Percentiles rank a stretch among this genome's conserved stretches.
Conservation (phyloP, 2,329 filamentous ascomycete species). For the Periconia macrospinosa region DNA sequence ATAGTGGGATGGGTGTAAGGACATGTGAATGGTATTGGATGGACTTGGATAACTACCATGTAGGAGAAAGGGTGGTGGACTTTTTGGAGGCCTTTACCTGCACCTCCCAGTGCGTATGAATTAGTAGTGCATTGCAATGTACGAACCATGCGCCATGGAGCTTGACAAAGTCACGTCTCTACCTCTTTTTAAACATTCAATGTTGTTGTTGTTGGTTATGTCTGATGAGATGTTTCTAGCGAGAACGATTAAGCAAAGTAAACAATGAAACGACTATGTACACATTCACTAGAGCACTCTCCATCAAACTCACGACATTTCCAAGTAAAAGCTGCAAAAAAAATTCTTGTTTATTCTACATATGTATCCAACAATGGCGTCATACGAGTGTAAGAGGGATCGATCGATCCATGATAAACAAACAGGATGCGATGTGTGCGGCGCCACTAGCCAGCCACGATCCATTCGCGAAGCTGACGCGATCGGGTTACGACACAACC, state of each 20-base stretch:
- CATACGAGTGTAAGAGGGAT: not conserved
- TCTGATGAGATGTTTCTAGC: not conserved
- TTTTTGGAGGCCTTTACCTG: not conserved
- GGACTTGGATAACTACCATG: not conserved
- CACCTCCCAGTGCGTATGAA: not conserved
- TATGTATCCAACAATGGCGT: not conserved
- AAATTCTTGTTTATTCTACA: no score
- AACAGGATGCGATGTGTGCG: not conserved
- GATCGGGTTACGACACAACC: not conserved
- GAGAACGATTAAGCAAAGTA: not conserved
- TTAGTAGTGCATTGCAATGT: not conserved
- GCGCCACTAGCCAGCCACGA: not conserved
- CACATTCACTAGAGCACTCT: no score
- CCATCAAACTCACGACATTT: no score
- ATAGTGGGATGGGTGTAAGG: slow-evolving; percentile 30
- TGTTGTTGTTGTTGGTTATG: not conserved
- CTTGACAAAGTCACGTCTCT: not conserved
- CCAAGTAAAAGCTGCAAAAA: no score
- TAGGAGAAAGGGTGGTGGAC: not conserved
- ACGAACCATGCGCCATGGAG: not conserved
- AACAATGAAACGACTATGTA: no score
- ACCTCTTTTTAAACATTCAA: not conserved
- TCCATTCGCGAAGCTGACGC: not conserved
- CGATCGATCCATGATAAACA: not conserved
- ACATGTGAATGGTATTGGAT: not conserved